Percentiles rank a stretch among this genome's conserved stretches.
Evolutionary conservation across 768 basidiomycete genomes (phyloP).

Genomic region (Sarcomyxa edulis): DNA sequence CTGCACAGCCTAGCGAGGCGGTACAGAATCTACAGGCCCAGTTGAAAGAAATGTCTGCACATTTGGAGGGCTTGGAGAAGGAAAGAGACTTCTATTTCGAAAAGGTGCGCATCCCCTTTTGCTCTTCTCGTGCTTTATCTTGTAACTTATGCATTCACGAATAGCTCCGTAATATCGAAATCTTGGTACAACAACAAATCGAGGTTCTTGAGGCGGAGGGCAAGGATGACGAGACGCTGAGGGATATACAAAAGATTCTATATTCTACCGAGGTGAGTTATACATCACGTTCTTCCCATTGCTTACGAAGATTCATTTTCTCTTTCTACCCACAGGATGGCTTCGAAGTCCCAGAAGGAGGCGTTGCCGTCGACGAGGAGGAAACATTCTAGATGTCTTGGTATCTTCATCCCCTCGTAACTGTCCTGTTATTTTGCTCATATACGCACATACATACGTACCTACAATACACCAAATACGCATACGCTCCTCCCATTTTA

Average conservation of each 20-base stretch:
- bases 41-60: slow-evolving; percentile 73
- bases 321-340: slow-evolving; percentile 58
- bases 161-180: slow-evolving; percentile 93
- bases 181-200: slow-evolving; percentile 78
- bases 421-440: background rate
- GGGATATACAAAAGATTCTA: slow-evolving; percentile 85
- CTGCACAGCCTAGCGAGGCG: slow-evolving; percentile 62
- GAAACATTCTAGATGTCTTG: slow-evolving; percentile 55
- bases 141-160: background rate
- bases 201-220: slow-evolving; percentile 56
- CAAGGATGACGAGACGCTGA: slow-evolving; percentile 56
- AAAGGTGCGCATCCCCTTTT: slow-evolving; percentile 57
- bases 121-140: background rate
- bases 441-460: background rate
- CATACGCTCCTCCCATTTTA: background rate
- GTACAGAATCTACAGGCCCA: slow-evolving; percentile 68
- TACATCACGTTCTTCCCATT: background rate
- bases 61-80: slow-evolving; percentile 91
- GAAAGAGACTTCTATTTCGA: slow-evolving; percentile 98
- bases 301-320: background rate
- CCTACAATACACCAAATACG: background rate
- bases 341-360: slow-evolving; percentile 81
- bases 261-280: slow-evolving; percentile 87
- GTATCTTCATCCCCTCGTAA: background rate
- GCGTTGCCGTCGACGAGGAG: slow-evolving; percentile 61